Evolutionary conservation across 2,329 filamentous ascomycete species (phyloP).

Genomic region (Endoconidiophora laricicola): DNA sequence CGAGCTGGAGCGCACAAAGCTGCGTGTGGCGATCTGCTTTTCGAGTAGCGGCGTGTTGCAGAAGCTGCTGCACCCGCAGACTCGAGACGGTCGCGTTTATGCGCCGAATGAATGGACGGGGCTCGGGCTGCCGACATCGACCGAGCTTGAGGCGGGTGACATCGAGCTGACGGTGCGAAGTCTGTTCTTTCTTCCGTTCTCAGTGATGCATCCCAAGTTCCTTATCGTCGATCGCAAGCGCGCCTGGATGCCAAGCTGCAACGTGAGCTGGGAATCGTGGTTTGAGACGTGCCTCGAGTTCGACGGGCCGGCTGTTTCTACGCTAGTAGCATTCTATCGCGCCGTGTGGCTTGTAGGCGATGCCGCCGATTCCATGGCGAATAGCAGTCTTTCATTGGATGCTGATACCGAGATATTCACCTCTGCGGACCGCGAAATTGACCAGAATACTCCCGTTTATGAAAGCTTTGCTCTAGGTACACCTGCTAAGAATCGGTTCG

Average conservation of each 20-base stretch:
- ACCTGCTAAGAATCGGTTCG: constrained; percentile 28
- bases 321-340: constrained; percentile 50
- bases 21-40: constrained; percentile 58
- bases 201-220: constrained; percentile 81
- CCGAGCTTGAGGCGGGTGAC: constrained; percentile 34
- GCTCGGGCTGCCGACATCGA: constrained; percentile 45
- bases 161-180: constrained; percentile 59
- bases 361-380: not conserved
- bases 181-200: constrained; percentile 63
- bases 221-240: constrained; percentile 51
- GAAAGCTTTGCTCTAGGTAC: constrained; percentile 9
- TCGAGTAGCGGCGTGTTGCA: constrained; percentile 58
- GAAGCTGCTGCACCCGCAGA: constrained; percentile 58
- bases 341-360: constrained; percentile 41
- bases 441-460: constrained; percentile 1
- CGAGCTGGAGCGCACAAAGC: constrained; percentile 12
- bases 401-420: not conserved
- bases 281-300: constrained; percentile 61
- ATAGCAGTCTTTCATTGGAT: not conserved
- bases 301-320: constrained; percentile 40
- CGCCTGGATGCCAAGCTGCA: constrained; percentile 62
- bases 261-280: constrained; percentile 80
- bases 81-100: constrained; percentile 44
- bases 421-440: not conserved
- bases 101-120: constrained; percentile 40